Conservation (phyloP, 140 eudicot genomes). For the Erigeron philadelphicus region DNA sequence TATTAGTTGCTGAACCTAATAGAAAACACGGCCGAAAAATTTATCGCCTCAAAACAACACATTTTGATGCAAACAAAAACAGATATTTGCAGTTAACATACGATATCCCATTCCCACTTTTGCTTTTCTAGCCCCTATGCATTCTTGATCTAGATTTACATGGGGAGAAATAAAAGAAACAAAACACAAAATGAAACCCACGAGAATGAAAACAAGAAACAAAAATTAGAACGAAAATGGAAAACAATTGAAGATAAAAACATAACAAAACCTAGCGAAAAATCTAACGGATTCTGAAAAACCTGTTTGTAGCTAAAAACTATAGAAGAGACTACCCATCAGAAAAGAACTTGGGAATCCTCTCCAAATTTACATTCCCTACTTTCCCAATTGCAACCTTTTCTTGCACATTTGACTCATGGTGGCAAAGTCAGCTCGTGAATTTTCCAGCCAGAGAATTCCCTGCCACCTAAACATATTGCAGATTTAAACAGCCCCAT, state of each 20-base stretch:
- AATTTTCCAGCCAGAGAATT: neutral
- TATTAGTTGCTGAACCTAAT: no score
- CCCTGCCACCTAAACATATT: neutral
- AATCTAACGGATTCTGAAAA: constrained; percentile 8
- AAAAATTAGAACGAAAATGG: neutral
- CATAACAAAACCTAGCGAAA: constrained; percentile 19
- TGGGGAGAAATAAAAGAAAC: neutral
- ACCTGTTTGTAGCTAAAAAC: constrained; percentile 32
- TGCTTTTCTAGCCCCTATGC: constrained; percentile 17
- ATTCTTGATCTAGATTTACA: constrained; percentile 23
- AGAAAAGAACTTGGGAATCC: constrained; percentile 24
- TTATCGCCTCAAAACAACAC: no score
- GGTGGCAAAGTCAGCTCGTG: no score
- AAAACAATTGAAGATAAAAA: neutral
- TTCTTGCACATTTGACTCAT: neutral
- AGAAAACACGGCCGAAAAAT: no score
- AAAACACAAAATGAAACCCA: neutral
- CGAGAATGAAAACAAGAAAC: neutral
- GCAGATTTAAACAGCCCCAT: constrained; percentile 40
- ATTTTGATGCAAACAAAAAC: neutral
- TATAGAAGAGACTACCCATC: constrained; percentile 31
- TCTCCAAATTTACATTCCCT: constrained; percentile 25
- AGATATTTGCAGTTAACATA: neutral
- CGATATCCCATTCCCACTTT: neutral
- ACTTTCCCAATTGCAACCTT: neutral